A percentile compares a stretch with the other conserved stretches of the same genome.
Conservation (phyloP, 1,284 basidiomycete genomes). For the Cutaneotrichosporon sp. region DNA sequence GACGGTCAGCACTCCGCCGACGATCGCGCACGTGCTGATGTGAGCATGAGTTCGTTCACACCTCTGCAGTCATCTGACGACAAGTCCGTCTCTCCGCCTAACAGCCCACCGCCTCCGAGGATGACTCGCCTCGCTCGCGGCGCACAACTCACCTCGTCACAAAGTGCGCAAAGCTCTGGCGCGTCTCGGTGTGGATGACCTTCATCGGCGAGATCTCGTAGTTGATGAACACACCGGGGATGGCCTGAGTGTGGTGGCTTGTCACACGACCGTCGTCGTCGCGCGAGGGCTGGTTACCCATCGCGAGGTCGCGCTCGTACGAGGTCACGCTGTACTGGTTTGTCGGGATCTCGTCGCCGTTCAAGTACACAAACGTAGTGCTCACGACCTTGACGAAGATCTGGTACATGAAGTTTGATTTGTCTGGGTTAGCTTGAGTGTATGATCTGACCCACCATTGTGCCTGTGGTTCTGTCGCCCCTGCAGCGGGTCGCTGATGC, state of each 20-base stretch:
- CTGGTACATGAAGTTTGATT: slow-evolving; percentile 23
- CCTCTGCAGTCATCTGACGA: not conserved
- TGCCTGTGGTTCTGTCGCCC: slow-evolving; percentile 62
- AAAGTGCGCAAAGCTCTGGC: slow-evolving; percentile 96
- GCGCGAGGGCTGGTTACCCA: slow-evolving; percentile 58
- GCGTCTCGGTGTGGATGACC: slow-evolving; percentile 82
- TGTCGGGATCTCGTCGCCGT: slow-evolving; percentile 60
- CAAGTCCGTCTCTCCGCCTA: not conserved
- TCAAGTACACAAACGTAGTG: slow-evolving; percentile 81
- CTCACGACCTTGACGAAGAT: slow-evolving; percentile 81
- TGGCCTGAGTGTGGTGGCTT: slow-evolving; percentile 74
- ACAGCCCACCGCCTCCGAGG: not conserved
- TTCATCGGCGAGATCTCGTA: slow-evolving; percentile 98
- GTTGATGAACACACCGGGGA: slow-evolving; percentile 89
- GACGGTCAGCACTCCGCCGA: slow-evolving; percentile 94
- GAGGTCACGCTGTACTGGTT: slow-evolving; percentile 90
- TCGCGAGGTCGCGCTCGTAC: slow-evolving; percentile 83
- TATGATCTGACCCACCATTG: slow-evolving; percentile 52
- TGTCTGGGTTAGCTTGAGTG: slow-evolving; percentile 11
- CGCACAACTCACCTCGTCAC: slow-evolving; percentile 74
- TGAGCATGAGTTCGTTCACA: not conserved
- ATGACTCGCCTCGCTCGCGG: not conserved
- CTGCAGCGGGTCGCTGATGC: slow-evolving; percentile 80
- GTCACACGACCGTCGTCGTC: slow-evolving; percentile 67
- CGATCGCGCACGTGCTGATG: slow-evolving; percentile 87